phyloP scores from a whole-genome alignment of 1,139 yeast species.

The Yamadazyma trypodendri region DNA sequence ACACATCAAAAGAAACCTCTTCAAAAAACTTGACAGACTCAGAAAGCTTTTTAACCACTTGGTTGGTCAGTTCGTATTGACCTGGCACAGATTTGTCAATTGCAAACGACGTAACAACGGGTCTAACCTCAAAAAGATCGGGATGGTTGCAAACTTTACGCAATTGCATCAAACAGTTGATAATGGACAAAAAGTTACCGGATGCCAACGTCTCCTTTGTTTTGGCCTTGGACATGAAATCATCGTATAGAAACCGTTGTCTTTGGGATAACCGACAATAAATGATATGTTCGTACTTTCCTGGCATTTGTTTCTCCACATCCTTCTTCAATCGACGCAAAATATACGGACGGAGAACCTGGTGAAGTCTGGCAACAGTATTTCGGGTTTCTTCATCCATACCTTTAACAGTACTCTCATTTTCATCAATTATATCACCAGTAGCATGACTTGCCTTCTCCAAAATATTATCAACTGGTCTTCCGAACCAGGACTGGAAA shows the following conservation, averaged over 20 bases:
- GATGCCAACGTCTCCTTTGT: constrained; percentile 92
- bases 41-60: constrained; percentile 42
- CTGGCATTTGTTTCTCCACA: constrained; percentile 99
- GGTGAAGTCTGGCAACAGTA: constrained; percentile 88
- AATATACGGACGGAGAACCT: constrained; percentile 88
- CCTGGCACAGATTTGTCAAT: constrained; percentile 63
- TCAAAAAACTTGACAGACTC: constrained; percentile 20
- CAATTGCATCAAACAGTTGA: constrained; percentile 96
- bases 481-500: constrained; percentile 97
- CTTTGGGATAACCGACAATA: constrained; percentile 91
- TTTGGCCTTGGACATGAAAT: constrained; percentile 95
- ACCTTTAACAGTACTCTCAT: constrained; percentile 35
- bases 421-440: constrained; percentile 49
- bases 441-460: constrained; percentile 57
- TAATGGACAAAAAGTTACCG: constrained; percentile 91
- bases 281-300: constrained; percentile 90
- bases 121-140: constrained; percentile 92
- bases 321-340: constrained; percentile 91
- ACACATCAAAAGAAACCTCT: constrained; percentile 49
- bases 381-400: constrained; percentile 70
- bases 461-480: constrained; percentile 89
- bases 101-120: constrained; percentile 87
- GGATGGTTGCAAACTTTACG: constrained; percentile 98
- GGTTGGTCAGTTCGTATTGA: constrained; percentile 44
- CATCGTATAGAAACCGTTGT: constrained; percentile 90